These are phyloP conservation scores for Pleoardoris graminearum DNA, from an alignment of 2,329 filamentous ascomycete species.

Conservation along the genomic window DNA sequence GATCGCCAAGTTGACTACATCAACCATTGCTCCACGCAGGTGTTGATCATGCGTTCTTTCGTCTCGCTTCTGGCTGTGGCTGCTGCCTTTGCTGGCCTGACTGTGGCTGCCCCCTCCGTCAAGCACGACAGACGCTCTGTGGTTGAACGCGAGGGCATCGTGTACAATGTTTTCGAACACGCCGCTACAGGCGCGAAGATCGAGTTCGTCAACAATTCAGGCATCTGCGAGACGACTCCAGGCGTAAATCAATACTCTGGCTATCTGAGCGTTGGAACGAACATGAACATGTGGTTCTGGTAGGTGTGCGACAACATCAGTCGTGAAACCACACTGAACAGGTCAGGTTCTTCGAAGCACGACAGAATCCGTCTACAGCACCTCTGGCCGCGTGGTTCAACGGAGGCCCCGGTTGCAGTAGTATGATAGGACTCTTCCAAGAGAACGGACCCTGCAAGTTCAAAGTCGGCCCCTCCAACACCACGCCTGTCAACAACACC, in stretches of 20 bases:
- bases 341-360: conserved; percentile 55
- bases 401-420: conserved; percentile 29
- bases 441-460: conserved; percentile 58
- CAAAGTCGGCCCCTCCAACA: conserved; percentile 17
- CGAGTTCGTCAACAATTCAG: conserved; percentile 39
- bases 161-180: conserved; percentile 37
- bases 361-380: conserved; percentile 54
- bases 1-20: too few species aligned
- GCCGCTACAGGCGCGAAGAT: conserved; percentile 30
- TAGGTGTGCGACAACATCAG: conserved; percentile 6
- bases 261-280: conserved; percentile 56
- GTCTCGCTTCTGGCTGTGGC: conserved; percentile 18
- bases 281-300: conserved; percentile 44
- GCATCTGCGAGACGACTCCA: conserved; percentile 58
- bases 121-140: conserved; percentile 26
- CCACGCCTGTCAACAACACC: conserved; percentile 27
- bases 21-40: too few species aligned
- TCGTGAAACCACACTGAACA: not conserved
- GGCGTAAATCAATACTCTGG: conserved; percentile 58
- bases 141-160: conserved; percentile 26
- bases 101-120: conserved; percentile 18
- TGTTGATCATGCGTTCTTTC: too few species aligned
- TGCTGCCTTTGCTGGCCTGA: conserved; percentile 12
- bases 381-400: conserved; percentile 63
- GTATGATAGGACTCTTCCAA: conserved; percentile 57